Conservation (phyloP, 2,329 filamentous ascomycete species). For the Fusarium pseudograminearum region DNA sequence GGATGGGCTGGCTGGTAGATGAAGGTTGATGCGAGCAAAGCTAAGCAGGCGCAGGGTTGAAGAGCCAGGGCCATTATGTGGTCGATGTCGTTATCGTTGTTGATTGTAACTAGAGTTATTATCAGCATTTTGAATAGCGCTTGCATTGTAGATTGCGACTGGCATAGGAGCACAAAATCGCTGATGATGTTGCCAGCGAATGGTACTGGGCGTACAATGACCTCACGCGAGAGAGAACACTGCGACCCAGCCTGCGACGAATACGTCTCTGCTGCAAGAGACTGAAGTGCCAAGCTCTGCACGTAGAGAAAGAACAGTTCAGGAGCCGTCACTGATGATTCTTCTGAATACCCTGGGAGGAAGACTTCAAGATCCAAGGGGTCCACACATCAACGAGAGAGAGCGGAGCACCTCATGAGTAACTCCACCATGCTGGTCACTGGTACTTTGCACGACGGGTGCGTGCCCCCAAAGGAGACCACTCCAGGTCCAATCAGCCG, state of each 20-base stretch:
- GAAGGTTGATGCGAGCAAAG: conserved; percentile 39
- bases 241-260: conserved; percentile 11
- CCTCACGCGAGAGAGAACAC: conserved; percentile 7
- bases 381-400: conserved; percentile 16
- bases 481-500: conserved; percentile 41
- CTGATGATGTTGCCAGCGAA: background rate
- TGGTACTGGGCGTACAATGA: background rate
- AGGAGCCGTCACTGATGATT: conserved; percentile 42
- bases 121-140: conserved; percentile 16
- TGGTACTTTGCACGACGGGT: conserved; percentile 39
- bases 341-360: conserved; percentile 17
- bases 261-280: conserved; percentile 18
- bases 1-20: conserved; percentile 18
- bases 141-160: conserved; percentile 18
- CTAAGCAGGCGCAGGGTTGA: conserved; percentile 22
- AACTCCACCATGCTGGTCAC: conserved; percentile 34
- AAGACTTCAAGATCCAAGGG: conserved; percentile 5
- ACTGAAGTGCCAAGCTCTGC: conserved; percentile 27
- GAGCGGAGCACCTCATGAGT: conserved; percentile 18
- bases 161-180: conserved; percentile 1
- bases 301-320: conserved; percentile 33
- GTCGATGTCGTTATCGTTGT: conserved; percentile 32
- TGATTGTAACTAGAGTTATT: conserved; percentile 24
- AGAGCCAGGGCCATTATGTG: conserved; percentile 35
- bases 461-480: conserved; percentile 25